Base-by-base conservation (phyloP, 2,329 filamentous ascomycete species). In the Aspergillus fumigatiaffinis region DNA sequence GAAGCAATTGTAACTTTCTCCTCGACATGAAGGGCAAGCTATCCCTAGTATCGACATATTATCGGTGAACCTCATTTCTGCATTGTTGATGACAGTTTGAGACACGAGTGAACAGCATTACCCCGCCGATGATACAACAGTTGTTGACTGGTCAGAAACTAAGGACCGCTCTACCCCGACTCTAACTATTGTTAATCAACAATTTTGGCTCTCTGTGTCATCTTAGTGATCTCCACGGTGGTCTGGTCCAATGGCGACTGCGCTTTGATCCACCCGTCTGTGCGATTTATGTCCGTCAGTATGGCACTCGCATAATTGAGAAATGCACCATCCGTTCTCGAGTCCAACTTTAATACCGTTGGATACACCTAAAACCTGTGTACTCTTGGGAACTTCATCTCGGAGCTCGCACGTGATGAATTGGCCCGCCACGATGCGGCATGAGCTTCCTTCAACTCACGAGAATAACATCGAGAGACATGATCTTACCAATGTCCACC, bases 131-230 rank as follows among this genome's bases (percentile, higher is more conserved):
- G 32, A 53, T 51, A 57, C 42, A 26, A 51, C 25, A 23, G 28
- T 25, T 14, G 9, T 58, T 52, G 55, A 58, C 54, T 60, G 51
- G 54, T 56, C 55, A n/a, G 53, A 54, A 54, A 51, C 49, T 28
- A 52, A 26, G 23, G n/a, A 17, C 49, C 14, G 23, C 20, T 14
- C 49, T 21, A 23, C n/a, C 49, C 49, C 56, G 42, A 47, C 53
- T 52, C 14, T 38, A n/a, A n/a, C 5, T 17, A 38, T 38, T 38
- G 32, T 14, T 38, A 38, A n/a, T 38, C 32, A 38, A 17, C 32
- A 1, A 38, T 7, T 38, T 48, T 32, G 25, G 47, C 35, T 32
- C 56, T 48, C 26, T 32, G 41, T 56, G 44, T 57, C 51, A 55
- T 35, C 53, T 6, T 51, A 52, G 41, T 42, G 41, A 58, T 56